These are phyloP conservation scores for Alternaria infectoria DNA, from an alignment of 2,329 filamentous ascomycete genomes.

Conservation along the genomic window DNA sequence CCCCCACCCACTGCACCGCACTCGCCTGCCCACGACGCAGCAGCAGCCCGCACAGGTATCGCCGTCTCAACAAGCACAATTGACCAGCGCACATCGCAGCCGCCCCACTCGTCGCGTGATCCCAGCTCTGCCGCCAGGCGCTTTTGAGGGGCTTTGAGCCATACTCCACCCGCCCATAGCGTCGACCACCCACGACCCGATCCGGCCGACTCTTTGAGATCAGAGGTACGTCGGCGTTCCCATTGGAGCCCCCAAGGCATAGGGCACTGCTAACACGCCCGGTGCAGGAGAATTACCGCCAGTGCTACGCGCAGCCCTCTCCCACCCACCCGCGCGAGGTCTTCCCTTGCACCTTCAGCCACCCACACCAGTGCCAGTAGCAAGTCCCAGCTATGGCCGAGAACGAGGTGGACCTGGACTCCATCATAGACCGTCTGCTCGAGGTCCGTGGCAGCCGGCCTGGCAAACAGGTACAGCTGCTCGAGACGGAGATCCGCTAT, in stretches of 20 bases:
- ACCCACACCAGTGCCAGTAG: constrained; percentile 33
- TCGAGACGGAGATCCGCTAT: constrained; percentile 95
- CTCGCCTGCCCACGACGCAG: constrained; percentile 35
- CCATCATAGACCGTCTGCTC: constrained; percentile 97
- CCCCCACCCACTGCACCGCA: constrained; percentile 34
- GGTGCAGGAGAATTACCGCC: constrained; percentile 23
- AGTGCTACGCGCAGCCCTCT: constrained; percentile 34
- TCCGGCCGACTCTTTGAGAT: constrained; percentile 27
- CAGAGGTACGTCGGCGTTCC: constrained; percentile 38
- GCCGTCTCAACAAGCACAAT: constrained; percentile 31
- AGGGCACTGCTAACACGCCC: constrained; percentile 28
- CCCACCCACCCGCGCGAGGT: constrained; percentile 43
- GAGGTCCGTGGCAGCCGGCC: constrained; percentile 97
- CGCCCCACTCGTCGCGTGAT: constrained; percentile 43
- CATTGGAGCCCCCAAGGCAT: constrained; percentile 11
- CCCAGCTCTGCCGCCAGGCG: constrained; percentile 41
- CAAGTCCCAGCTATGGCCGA: constrained; percentile 69
- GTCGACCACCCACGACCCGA: constrained; percentile 23
- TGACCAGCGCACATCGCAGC: constrained; percentile 33
- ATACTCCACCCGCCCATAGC: constrained; percentile 41
- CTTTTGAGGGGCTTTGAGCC: constrained; percentile 51
- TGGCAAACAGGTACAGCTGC: constrained; percentile 96
- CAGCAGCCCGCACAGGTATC: constrained; percentile 41
- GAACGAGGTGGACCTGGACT: constrained; percentile 97
- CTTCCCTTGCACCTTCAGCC: constrained; percentile 38